A percentile compares a stretch with the other conserved stretches of the same genome.
phyloP scores from a whole-genome alignment of 179 eudicot genomes.

The Drosera spatulata region DNA sequence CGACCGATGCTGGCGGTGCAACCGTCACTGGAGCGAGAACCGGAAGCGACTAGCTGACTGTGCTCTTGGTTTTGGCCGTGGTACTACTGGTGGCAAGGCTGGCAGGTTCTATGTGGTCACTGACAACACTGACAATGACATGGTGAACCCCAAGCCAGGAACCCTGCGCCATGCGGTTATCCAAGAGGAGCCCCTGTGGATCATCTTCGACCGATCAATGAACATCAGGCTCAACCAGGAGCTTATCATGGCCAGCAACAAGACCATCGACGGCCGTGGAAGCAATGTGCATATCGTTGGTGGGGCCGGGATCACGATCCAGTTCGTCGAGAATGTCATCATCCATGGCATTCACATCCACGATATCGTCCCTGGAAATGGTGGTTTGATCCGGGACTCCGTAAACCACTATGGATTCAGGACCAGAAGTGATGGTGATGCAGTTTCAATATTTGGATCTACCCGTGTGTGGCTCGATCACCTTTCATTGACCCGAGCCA shows the following conservation, averaged over 20 bases:
- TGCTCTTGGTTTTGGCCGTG: conserved; percentile 29
- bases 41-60: conserved; percentile 40
- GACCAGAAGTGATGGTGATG: conserved; percentile 45
- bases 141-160: conserved; percentile 40
- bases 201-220: conserved; percentile 32
- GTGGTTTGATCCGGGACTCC: conserved; percentile 38
- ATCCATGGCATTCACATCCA: conserved; percentile 25
- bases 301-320: conserved; percentile 36
- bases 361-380: conserved; percentile 17
- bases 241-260: conserved; percentile 35
- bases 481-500: conserved; percentile 16
- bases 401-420: conserved; percentile 27
- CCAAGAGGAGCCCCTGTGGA: conserved; percentile 35
- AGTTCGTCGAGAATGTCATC: conserved; percentile 32
- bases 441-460: conserved; percentile 28
- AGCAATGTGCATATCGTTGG: conserved; percentile 22
- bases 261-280: conserved; percentile 45
- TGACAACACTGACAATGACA: conserved; percentile 29
- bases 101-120: conserved; percentile 28
- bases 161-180: conserved; percentile 47
- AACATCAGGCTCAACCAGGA: conserved; percentile 33
- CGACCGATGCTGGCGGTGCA: conserved; percentile 45
- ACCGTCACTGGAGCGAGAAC: conserved; percentile 23
- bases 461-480: conserved; percentile 49
- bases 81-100: conserved; percentile 33